A percentile compares a stretch with the other conserved stretches of the same genome.
These are phyloP conservation scores for Ceratobasidium sp. DNA, from an alignment of 1,284 basidiomycete species.

Conservation along the genomic window DNA sequence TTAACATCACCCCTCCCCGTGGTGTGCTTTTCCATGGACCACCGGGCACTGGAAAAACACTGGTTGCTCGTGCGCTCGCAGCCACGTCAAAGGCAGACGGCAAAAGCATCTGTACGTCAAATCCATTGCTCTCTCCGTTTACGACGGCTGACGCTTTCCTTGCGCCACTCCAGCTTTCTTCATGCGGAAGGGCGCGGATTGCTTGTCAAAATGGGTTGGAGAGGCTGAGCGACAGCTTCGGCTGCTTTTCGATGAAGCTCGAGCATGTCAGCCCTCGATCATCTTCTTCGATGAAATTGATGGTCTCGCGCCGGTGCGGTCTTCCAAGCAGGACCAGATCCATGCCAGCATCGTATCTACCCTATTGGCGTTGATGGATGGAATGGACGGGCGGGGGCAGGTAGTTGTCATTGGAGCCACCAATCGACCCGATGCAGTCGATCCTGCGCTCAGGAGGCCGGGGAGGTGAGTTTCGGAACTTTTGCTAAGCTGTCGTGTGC, in stretches of 20 bases:
- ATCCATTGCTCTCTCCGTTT: slow-evolving; percentile 31
- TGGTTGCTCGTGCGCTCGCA: slow-evolving; percentile 93
- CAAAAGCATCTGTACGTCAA: slow-evolving; percentile 84
- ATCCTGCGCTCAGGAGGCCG: slow-evolving; percentile 93
- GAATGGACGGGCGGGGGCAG: slow-evolving; percentile 96
- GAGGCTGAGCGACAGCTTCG: slow-evolving; percentile 98
- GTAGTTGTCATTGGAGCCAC: slow-evolving; percentile 88
- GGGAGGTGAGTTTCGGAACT: slow-evolving; percentile 66
- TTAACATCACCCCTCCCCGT: slow-evolving; percentile 94
- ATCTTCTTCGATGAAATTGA: slow-evolving; percentile 99
- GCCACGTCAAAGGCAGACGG: slow-evolving; percentile 93
- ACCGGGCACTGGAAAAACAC: slow-evolving; percentile 94
- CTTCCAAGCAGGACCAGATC: slow-evolving; percentile 98
- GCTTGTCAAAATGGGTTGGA: slow-evolving; percentile 99
- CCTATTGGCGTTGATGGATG: slow-evolving; percentile 97
- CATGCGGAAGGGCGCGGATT: slow-evolving; percentile 99
- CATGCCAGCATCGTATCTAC: slow-evolving; percentile 98
- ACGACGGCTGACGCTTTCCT: slow-evolving; percentile 35
- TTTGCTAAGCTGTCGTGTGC: background rate
- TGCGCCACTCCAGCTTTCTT: slow-evolving; percentile 81
- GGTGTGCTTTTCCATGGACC: slow-evolving; percentile 98
- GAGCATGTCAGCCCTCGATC: slow-evolving; percentile 92
- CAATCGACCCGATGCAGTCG: slow-evolving; percentile 96
- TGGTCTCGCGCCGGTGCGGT: slow-evolving; percentile 93
- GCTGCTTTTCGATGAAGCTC: slow-evolving; percentile 96